Conservation (phyloP, 257 asterid genomes). For the Gentiana dahurica region DNA sequence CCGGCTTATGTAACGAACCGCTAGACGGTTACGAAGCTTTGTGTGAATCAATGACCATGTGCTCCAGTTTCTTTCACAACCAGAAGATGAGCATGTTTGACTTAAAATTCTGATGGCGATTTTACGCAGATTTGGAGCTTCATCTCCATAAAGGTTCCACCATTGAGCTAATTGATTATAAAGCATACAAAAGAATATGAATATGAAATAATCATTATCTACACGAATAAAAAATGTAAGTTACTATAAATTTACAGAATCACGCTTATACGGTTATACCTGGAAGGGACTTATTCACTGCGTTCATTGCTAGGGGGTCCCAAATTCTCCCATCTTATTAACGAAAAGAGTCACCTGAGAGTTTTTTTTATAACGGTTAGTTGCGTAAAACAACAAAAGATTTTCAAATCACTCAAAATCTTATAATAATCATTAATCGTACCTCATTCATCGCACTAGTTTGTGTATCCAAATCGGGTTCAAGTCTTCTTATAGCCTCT, state of each 20-base stretch:
- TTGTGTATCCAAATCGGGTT: not conserved
- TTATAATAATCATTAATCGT: too few species aligned
- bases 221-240: not conserved
- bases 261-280: not conserved
- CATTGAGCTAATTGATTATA: not conserved
- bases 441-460: not conserved
- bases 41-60: not conserved
- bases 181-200: not conserved
- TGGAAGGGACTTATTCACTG: not conserved
- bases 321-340: not conserved
- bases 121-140: not conserved
- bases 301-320: not conserved
- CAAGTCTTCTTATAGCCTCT: not conserved
- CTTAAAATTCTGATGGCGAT: not conserved
- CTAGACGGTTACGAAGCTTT: not conserved
- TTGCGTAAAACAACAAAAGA: too few species aligned
- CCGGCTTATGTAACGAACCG: not conserved
- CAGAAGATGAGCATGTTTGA: not conserved
- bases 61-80: too few species aligned
- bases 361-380: not conserved
- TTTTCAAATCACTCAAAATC: not conserved
- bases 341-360: not conserved
- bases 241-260: not conserved
- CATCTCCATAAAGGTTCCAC: constrained; percentile 1
- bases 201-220: not conserved